phyloP scores from a whole-genome alignment of 2,329 filamentous ascomycete species.

The Fusarium sterilihyphosum region DNA sequence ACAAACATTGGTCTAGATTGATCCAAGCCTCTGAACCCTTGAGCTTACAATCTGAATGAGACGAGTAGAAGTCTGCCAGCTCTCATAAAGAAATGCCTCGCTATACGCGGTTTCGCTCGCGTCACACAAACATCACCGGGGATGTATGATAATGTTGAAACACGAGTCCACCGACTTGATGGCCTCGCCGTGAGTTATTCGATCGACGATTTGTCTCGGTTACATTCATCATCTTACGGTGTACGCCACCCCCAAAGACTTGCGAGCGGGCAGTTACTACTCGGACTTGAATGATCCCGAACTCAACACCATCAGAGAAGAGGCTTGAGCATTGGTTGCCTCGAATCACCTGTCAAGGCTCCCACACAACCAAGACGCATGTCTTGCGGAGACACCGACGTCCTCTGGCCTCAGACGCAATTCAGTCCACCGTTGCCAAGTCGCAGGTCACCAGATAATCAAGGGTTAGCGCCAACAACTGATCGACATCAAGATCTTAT shows the following conservation, averaged over 20 bases:
- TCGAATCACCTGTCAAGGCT: conserved; percentile 5
- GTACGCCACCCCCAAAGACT: conserved; percentile 20
- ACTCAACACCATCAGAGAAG: conserved; percentile 5
- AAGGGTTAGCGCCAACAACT: conserved; percentile 35
- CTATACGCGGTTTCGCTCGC: background rate
- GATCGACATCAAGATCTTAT: conserved; percentile 21
- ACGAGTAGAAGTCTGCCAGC: background rate
- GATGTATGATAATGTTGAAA: conserved; percentile 6
- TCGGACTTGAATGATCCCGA: background rate
- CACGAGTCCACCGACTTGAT: background rate
- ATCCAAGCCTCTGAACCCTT: too few relatives aligned
- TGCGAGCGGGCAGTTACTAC: background rate
- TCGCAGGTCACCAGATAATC: background rate
- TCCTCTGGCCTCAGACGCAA: conserved; percentile 27
- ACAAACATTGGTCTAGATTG: background rate
- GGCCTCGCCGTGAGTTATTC: background rate
- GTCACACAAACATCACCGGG: background rate
- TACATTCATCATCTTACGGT: conserved; percentile 7
- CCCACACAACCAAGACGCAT: conserved; percentile 7
- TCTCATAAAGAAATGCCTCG: background rate
- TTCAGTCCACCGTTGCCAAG: conserved; percentile 8
- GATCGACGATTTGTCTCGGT: conserved; percentile 20
- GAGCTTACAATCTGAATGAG: background rate
- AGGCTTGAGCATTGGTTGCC: background rate
- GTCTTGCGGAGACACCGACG: conserved; percentile 9